Base-by-base conservation (phyloP, 805 yeast species). In the Yamadazyma endophytica region DNA sequence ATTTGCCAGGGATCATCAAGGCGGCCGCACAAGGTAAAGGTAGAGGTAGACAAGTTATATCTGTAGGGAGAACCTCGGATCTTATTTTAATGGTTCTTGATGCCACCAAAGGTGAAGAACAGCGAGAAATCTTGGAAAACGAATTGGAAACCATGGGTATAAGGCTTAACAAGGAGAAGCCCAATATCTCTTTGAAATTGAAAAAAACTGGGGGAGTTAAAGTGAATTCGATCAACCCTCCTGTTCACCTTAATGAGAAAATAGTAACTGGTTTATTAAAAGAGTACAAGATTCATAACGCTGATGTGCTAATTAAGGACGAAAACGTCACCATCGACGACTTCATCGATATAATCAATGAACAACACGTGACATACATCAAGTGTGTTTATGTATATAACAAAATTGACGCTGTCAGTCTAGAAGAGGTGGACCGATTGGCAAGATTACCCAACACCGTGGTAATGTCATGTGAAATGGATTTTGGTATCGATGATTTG, bases 11-110 rank as follows among this genome's bases (percentile, higher is more conserved):
- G 57, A 90, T 90, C 46, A 90, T 90, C 36, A 86, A 85, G 54
- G 97, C 97, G 26, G 97, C 97, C 4, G 73, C 94, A 21, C 96
- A 86, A 53, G 97, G 97, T 49, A 89, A 89, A 58, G 98, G 98
- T 47, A 77, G 98, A 58, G 97, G 97, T 35, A 74, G 96, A 48
- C 97, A 92, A 57, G 97, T 92, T 24, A 89, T 90, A 43, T 83
- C 97, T 2, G 92, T 96, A 0, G 95, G 97, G 0, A 82, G 92
- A 56, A 90, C 97, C 0, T 88, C 96, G 0, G 97, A 92, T 52
- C 64, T 90, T 51, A 81, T 90, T 39, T 63, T 90, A 50, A 92
- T 90, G 95, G 88, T 90, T 33, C 62, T 90, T 42, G 98, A 90
- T 61, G 96, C 97, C 2, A 90, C 98, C 2, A 92, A 92, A 55